Evolutionary conservation across 352 stramenopile genomes (phyloP).

Genomic region (Globisporangium paroecandrum): DNA sequence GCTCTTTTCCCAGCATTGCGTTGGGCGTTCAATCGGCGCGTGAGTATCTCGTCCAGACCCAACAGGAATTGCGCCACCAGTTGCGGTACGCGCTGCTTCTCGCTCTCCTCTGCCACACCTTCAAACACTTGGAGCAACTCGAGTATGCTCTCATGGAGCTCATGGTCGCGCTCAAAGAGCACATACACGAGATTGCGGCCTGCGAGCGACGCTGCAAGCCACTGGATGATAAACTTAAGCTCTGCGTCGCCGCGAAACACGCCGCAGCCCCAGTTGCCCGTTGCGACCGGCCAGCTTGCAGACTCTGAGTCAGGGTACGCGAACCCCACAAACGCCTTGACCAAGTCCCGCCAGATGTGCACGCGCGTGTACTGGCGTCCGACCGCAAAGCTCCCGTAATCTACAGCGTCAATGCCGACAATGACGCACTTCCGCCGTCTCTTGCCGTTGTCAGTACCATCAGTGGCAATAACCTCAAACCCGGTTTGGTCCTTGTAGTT

Average conservation of each 20-base stretch:
- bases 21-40: neutral
- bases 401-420: constrained; percentile 68
- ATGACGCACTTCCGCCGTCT: constrained; percentile 51
- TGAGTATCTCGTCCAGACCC: constrained; percentile 5
- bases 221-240: constrained; percentile 82
- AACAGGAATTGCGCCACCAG: constrained; percentile 16
- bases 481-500: constrained; percentile 37
- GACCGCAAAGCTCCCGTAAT: constrained; percentile 41
- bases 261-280: constrained; percentile 81
- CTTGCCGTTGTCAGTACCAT: constrained; percentile 8
- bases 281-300: constrained; percentile 52
- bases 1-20: constrained; percentile 8
- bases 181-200: constrained; percentile 55
- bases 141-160: constrained; percentile 42
- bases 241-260: constrained; percentile 72
- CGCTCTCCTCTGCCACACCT: neutral
- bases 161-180: constrained; percentile 43
- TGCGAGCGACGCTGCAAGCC: constrained; percentile 62
- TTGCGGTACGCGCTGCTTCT: constrained; percentile 4
- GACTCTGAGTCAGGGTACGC: constrained; percentile 27
- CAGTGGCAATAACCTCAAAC: constrained; percentile 10
- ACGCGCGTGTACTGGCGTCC: constrained; percentile 42
- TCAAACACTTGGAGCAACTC: constrained; percentile 15
- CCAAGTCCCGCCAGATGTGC: constrained; percentile 59
- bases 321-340: constrained; percentile 71